Evolutionary conservation across 805 yeast species (phyloP), one percentile per base, ranked within the genome.

Genomic region (Ogataea trehaloabstinens): DNA sequence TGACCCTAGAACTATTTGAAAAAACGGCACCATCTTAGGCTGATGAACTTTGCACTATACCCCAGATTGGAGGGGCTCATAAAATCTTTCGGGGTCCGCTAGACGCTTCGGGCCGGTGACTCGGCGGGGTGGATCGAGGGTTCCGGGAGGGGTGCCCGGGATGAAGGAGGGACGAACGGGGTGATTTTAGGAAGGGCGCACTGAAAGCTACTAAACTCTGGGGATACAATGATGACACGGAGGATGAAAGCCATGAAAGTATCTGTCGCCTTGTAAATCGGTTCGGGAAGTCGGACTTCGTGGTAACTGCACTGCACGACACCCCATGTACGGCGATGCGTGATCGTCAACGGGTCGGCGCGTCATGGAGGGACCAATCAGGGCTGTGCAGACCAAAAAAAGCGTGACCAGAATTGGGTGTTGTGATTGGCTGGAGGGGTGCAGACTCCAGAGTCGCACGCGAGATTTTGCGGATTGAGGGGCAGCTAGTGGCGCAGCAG

Each of bases 1-100:
- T 88, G 44, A 85, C 79, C 30, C 63, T 88, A 38, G 82, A 76
- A 54, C 58, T 87, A 12, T 81, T 76, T 63, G 84, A 82, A 35
- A 44, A 55, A 31, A 32, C 28, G 17, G 17, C 30, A 15, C 30
- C 7, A 16, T 8, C 12, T 12, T 22, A 22, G 25, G 11, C 12
- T 22, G n/a, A n/a, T n/a, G n/a, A n/a, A n/a, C n/a, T n/a, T n/a
- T n/a, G n/a, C n/a, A 8, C 25, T 8, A 22, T 22, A 22, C 12
- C 25, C 25, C 12, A 22, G 12, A 22, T 22, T 22, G 12, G 25
- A 8, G 12, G 11, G 8, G 25, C 8, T 22, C 12, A 8, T 12
- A 12, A 22, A 8, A 8, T 22, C 12, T 22, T 12, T 22, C 25
- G 25, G 25, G 25, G 25, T 22, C 25, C 25, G 25, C n/a, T n/a